Evolutionary conservation across 1,284 basidiomycete genomes (phyloP).

Genomic region (Tremellales sp.): DNA sequence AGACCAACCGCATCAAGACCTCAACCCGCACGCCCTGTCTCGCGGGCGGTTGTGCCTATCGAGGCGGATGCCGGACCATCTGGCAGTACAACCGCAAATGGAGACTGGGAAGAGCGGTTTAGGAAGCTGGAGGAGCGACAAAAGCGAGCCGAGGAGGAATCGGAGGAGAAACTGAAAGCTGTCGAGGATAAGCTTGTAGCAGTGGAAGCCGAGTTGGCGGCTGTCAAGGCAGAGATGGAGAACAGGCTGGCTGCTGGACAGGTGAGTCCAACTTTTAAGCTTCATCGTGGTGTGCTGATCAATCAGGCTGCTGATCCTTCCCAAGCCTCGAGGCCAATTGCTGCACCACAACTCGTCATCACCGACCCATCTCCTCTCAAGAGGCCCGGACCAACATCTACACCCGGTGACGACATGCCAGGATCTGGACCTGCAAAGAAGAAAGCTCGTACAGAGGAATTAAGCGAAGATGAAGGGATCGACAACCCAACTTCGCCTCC

Average conservation of each 20-base stretch:
- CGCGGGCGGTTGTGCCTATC: slow-evolving; percentile 32
- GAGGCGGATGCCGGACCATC: background rate
- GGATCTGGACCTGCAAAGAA: background rate
- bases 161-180: slow-evolving; percentile 62
- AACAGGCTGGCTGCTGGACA: slow-evolving; percentile 53
- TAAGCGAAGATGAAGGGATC: no score
- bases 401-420: background rate
- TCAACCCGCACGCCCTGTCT: background rate
- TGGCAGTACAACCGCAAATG: slow-evolving; percentile 55
- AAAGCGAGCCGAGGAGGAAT: slow-evolving; percentile 15
- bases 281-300: no score
- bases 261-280: no score
- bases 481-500: no score
- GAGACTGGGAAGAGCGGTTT: slow-evolving; percentile 85
- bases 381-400: background rate
- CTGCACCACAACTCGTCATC: background rate
- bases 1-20: background rate
- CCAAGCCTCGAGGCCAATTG: background rate
- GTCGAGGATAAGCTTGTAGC: no score
- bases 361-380: background rate
- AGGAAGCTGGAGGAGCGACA: slow-evolving; percentile 77
- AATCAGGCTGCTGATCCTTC: background rate
- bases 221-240: slow-evolving; percentile 95
- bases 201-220: no score
- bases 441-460: background rate